Base-by-base conservation (phyloP, 257 asterid species). In the Coffea canephora region DNA sequence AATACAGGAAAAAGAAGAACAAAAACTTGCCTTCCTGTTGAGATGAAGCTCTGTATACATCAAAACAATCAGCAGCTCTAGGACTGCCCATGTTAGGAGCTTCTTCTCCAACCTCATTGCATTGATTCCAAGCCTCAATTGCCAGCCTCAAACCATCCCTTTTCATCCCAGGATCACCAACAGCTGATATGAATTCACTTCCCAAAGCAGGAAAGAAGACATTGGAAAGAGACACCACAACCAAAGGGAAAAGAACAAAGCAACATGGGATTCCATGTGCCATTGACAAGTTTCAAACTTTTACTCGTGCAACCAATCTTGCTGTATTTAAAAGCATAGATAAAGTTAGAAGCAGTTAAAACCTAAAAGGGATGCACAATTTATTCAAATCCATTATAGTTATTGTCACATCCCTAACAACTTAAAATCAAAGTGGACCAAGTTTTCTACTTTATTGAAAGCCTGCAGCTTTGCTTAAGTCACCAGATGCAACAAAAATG, bases 111-210 rank as follows among this genome's bases (percentile, higher is more conserved):
- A 91, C 97, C 72, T 92, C 97, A 88, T 92, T 92, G 82, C 97
- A 94, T 45, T 94, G 98, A 74, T 94, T 94, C 94, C 97, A 94
- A n/a, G 96, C 79, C 87, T 94, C 98, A 68, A 94, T 94, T 10
- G 97, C 97, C 79, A 92, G 57, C 81, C 98, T 92, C 31, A 92
- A 66, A 6, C 88, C 86, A 52, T 94, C 97, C 79, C 91, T 78
- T 83, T 27, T 83, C 98, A 91, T 94, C 76, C 95, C 94, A 4
- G 98, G 81, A 84, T 94, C 97, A 0, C 98, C 97, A 18, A 92
- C 87, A 18, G 90, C 98, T 5, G 98, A 90, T 7, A 85, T 79
- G 55, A 85, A 86, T 74, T 81, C 87, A 41, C 61, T 77, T 34
- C 72, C 84, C 43, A 45, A 75, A 70, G 78, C 75, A 49, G 64